Evolutionary conservation across 1,139 yeast species (phyloP), one percentile per base, ranked within the genome.

Genomic region (Pichia sp.): DNA sequence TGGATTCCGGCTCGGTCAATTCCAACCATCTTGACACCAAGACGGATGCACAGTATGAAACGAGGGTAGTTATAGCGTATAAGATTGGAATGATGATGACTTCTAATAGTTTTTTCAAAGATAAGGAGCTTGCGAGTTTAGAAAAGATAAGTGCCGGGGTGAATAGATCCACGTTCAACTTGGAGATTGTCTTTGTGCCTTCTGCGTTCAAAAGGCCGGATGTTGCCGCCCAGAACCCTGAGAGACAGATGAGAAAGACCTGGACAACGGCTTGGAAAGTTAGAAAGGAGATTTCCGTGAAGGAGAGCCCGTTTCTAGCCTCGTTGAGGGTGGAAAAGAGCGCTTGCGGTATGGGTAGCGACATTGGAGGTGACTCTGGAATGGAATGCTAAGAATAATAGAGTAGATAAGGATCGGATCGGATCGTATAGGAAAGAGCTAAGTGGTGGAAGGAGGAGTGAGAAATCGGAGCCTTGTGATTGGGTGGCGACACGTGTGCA

Each of bases 141-240:
- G 84, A 74, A 65, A 87, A 87, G 56, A 87, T 87, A 68, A 87
- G 77, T 55, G 94, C 86, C 5, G 96, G 95, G 19, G 95, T 87
- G 68, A 87, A 85, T 47, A 87, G 70, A 66, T 84, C 89, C 36
- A 87, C 94, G 58, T 87, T 87, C 43, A 87, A 70, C 48, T 75
- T 73, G 19, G 88, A 80, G 27, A 87, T 69, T 43, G 77, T 76
- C 61, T 83, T 83, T 57, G 85, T 91, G 22, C 83, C 87, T 38
- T 72, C 70, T 34, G 80, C 71, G 48, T 74, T 76, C 42, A 86
- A 72, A 37, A 84, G 67, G 3, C 86, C 84, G 4, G 75, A 60
- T 50, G 73, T 71, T 27, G 93, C 87, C 3, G 88, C 85, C 59
- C 83, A 61, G 59, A 78, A 85, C 22, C 95, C 95, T 19, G 86